A percentile compares a stretch with the other conserved stretches of the same genome.
These are phyloP conservation scores for Nitzschia putrida DNA, from an alignment of 108 stramenopile genomes.

Conservation along the genomic window DNA sequence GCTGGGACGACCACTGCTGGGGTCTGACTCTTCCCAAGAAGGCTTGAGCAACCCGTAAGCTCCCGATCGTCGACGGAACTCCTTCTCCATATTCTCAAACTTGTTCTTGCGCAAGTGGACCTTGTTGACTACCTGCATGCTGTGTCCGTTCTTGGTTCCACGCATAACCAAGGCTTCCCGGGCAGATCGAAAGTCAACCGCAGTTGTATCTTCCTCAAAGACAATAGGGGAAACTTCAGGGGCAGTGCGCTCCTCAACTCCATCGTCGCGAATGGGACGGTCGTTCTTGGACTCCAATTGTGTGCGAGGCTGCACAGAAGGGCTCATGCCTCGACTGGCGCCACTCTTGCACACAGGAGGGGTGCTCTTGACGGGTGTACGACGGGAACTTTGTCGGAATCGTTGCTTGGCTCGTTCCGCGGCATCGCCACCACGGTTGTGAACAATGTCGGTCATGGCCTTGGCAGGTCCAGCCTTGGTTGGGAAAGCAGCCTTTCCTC, in stretches of 20 bases:
- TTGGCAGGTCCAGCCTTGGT: background rate
- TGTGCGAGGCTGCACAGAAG: background rate
- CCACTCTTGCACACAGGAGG: slow-evolving; percentile 3
- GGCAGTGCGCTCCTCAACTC: slow-evolving; percentile 5
- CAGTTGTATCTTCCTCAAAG: slow-evolving; percentile 32
- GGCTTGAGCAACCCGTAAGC: slow-evolving; percentile 40
- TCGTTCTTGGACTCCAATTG: slow-evolving; percentile 7
- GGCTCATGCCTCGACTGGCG: slow-evolving; percentile 1
- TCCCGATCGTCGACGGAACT: slow-evolving; percentile 31
- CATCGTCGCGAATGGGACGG: background rate
- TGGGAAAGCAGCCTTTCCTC: slow-evolving; percentile 2
- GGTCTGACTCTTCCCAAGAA: slow-evolving; percentile 42
- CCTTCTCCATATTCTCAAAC: slow-evolving; percentile 46
- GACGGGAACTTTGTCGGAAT: slow-evolving; percentile 33
- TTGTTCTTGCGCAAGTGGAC: slow-evolving; percentile 36
- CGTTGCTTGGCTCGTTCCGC: slow-evolving; percentile 36
- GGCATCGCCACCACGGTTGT: slow-evolving; percentile 35
- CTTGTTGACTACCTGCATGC: slow-evolving; percentile 46
- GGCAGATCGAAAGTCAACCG: slow-evolving; percentile 52
- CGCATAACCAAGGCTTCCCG: slow-evolving; percentile 48
- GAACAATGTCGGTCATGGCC: slow-evolving; percentile 36
- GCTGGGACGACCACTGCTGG: slow-evolving; percentile 26
- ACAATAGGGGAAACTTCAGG: background rate
- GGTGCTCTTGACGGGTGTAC: slow-evolving; percentile 12
- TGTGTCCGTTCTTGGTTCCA: slow-evolving; percentile 49